These are phyloP conservation scores for Escovopsis sp. DNA, from an alignment of 2,329 filamentous ascomycete genomes.

Conservation along the genomic window DNA sequence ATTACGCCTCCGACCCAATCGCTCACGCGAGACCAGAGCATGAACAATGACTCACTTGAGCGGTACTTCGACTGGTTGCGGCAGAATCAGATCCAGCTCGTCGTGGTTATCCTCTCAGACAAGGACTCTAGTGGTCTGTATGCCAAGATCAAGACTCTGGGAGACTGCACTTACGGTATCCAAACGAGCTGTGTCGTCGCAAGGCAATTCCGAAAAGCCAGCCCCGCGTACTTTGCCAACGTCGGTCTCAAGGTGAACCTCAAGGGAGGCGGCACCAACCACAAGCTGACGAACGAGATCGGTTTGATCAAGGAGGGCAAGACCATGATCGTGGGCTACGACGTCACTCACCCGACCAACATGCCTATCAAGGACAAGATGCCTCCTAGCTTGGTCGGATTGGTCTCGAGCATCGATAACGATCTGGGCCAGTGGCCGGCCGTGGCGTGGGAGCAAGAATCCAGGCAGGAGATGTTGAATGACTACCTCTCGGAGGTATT, in stretches of 20 bases:
- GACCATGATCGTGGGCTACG: conserved; percentile 79
- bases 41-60: conserved; percentile 9
- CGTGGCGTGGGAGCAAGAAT: conserved; percentile 50
- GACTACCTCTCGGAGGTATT: conserved; percentile 45
- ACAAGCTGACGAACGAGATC: conserved; percentile 43
- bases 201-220: conserved; percentile 20
- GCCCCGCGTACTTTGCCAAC: conserved; percentile 47
- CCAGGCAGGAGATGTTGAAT: conserved; percentile 56
- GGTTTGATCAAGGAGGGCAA: conserved; percentile 47
- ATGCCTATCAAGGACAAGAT: conserved; percentile 10
- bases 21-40: conserved; percentile 3
- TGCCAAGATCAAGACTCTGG: conserved; percentile 49
- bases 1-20: conserved; percentile 4
- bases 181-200: conserved; percentile 50
- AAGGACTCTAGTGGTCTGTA: conserved; percentile 41
- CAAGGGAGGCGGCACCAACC: conserved; percentile 62
- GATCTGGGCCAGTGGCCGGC: conserved; percentile 67
- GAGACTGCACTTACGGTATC: conserved; percentile 52
- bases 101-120: conserved; percentile 46
- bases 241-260: conserved; percentile 68
- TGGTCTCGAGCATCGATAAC: conserved; percentile 62
- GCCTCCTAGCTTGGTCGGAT: conserved; percentile 61
- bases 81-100: conserved; percentile 25
- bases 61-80: conserved; percentile 18
- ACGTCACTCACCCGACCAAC: conserved; percentile 72